Percentiles rank a stretch among this genome's conserved stretches.
Evolutionary conservation across 495 filamentous ascomycete genomes (phyloP).

Genomic region (Annulohypoxylon moriforme): DNA sequence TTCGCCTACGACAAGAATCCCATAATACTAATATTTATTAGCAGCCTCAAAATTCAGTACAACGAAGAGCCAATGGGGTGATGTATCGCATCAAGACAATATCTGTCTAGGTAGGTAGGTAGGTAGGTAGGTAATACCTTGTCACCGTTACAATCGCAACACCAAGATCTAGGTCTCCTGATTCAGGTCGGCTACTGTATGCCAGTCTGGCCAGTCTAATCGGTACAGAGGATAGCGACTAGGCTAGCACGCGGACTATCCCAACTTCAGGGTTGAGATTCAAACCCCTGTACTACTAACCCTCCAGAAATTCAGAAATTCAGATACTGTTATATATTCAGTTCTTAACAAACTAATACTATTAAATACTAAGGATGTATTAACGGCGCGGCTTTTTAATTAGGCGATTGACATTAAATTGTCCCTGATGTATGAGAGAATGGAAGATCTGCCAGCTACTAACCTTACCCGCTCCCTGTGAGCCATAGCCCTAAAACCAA

Average conservation of each 20-base stretch:
- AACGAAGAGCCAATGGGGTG: slow-evolving; percentile 1
- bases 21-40: background rate
- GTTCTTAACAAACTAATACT: background rate
- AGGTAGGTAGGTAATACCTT: too few relatives aligned
- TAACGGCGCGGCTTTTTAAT: slow-evolving; percentile 1
- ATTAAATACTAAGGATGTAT: background rate
- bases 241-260: slow-evolving; percentile 15
- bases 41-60: background rate
- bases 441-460: slow-evolving; percentile 20
- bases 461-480: slow-evolving; percentile 6
- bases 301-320: background rate
- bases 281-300: background rate
- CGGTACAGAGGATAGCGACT: background rate
- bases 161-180: slow-evolving; percentile 28
- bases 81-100: slow-evolving; percentile 13
- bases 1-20: background rate
- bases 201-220: background rate
- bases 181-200: slow-evolving; percentile 15
- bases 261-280: slow-evolving; percentile 8
- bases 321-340: background rate
- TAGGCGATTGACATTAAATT: slow-evolving; percentile 12
- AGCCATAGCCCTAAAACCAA: slow-evolving; percentile 21
- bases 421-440: slow-evolving; percentile 19
- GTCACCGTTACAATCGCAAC: slow-evolving; percentile 22
- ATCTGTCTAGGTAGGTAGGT: too few relatives aligned